Conservation (phyloP, 345 rosid genomes). For the Fremontodendron californicum region DNA sequence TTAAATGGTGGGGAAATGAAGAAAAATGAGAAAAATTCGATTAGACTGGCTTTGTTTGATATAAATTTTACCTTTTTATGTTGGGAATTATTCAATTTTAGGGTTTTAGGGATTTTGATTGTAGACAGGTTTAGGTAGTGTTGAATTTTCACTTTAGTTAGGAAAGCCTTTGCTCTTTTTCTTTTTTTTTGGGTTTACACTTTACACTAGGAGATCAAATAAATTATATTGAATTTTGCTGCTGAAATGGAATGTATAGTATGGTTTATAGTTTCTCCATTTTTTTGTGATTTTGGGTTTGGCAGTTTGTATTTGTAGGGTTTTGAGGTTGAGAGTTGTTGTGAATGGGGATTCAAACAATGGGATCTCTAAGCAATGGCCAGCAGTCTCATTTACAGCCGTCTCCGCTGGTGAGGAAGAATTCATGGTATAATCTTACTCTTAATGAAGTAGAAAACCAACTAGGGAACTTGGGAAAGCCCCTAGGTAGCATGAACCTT, state of each 20-base stretch:
- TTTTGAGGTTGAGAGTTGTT: conserved; percentile 13
- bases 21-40: background rate
- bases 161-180: background rate
- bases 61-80: background rate
- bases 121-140: background rate
- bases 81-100: background rate
- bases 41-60: background rate
- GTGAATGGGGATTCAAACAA: conserved; percentile 60
- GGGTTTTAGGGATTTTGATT: background rate
- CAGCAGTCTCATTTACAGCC: conserved; percentile 36
- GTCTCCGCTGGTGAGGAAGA: conserved; percentile 34
- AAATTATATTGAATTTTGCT: background rate
- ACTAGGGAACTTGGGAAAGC: conserved; percentile 40
- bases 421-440: conserved; percentile 46
- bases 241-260: background rate
- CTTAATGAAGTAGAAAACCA: conserved; percentile 45
- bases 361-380: conserved; percentile 48
- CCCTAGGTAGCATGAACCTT: conserved; percentile 55
- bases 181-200: too few species aligned
- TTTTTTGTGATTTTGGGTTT: background rate
- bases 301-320: background rate
- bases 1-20: background rate
- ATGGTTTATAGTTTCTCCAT: background rate
- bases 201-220: conserved; percentile 1
- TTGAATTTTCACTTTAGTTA: background rate